phyloP scores from a whole-genome alignment of 345 rosid genomes.

The Noccaea caerulescens region DNA sequence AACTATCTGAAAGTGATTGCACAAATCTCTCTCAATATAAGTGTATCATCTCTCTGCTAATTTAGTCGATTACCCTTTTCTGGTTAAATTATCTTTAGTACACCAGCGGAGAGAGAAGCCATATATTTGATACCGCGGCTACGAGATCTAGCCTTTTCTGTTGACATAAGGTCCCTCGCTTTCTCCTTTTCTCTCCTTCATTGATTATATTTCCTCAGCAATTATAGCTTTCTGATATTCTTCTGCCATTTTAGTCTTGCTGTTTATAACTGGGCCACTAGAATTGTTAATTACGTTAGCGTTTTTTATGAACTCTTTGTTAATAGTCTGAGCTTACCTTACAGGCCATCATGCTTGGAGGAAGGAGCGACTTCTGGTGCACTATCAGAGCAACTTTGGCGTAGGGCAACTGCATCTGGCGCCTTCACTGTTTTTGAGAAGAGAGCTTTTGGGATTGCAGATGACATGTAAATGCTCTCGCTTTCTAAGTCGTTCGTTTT shows the following conservation, averaged over 20 bases:
- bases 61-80: not conserved
- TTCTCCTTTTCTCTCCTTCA: slow-evolving; percentile 18
- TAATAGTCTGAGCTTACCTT: slow-evolving; percentile 23
- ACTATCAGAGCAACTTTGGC: slow-evolving; percentile 85
- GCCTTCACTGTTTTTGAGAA: slow-evolving; percentile 76
- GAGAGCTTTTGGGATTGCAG: slow-evolving; percentile 91
- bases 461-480: slow-evolving; percentile 69
- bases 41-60: slow-evolving; percentile 24
- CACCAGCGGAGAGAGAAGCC: slow-evolving; percentile 77
- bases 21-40: slow-evolving; percentile 25
- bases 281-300: not conserved
- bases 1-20: slow-evolving; percentile 27
- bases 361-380: slow-evolving; percentile 50
- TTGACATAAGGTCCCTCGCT: slow-evolving; percentile 70
- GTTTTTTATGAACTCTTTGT: slow-evolving; percentile 9
- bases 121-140: slow-evolving; percentile 76
- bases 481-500: slow-evolving; percentile 19
- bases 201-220: slow-evolving; percentile 12
- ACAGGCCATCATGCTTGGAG: slow-evolving; percentile 61
- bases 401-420: slow-evolving; percentile 84
- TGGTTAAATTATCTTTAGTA: slow-evolving; percentile 48
- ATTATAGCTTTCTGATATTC: slow-evolving; percentile 17
- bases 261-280: slow-evolving; percentile 16
- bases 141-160: slow-evolving; percentile 92
- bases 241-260: slow-evolving; percentile 20